Evolutionary conservation across 148 eudicot genomes (phyloP).

Genomic region (Nepenthes mirabilis): DNA sequence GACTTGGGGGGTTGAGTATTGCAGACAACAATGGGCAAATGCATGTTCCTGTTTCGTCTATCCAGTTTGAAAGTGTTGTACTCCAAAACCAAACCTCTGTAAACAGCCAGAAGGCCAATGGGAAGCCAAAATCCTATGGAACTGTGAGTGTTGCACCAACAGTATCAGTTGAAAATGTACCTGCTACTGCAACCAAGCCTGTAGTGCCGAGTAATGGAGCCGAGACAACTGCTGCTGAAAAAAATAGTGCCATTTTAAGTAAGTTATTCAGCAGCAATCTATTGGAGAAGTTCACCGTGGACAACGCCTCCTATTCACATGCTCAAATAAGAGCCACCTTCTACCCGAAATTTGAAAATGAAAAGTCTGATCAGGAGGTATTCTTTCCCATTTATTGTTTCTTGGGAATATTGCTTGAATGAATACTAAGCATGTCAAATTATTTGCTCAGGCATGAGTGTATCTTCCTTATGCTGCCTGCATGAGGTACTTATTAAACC

Average conservation of each 20-base stretch:
- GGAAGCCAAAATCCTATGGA: conserved; percentile 56
- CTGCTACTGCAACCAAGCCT: no score
- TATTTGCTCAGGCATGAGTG: no score
- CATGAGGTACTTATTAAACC: no score
- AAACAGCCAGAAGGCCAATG: conserved; percentile 25
- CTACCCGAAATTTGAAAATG: conserved; percentile 96
- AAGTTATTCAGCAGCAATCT: conserved; percentile 26
- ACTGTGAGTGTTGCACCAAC: neutral
- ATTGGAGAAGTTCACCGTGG: conserved; percentile 63
- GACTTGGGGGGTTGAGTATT: conserved; percentile 16
- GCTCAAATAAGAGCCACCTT: conserved; percentile 90
- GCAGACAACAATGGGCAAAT: conserved; percentile 24
- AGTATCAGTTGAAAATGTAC: no score
- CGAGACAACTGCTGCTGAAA: conserved; percentile 11
- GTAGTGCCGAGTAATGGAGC: no score
- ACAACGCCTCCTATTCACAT: conserved; percentile 54
- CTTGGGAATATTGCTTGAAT: neutral
- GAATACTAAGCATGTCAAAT: no score
- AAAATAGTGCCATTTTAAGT: conserved; percentile 17
- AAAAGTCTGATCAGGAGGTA: conserved; percentile 99
- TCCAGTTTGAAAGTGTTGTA: conserved; percentile 24
- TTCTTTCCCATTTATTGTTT: neutral
- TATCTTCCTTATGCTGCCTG: no score
- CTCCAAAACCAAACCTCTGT: conserved; percentile 15
- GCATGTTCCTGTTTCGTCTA: conserved; percentile 9